Percentiles rank a stretch among this genome's conserved stretches.
phyloP scores from a whole-genome alignment of 2,329 filamentous ascomycete genomes.

The Nothophoma quercina region DNA sequence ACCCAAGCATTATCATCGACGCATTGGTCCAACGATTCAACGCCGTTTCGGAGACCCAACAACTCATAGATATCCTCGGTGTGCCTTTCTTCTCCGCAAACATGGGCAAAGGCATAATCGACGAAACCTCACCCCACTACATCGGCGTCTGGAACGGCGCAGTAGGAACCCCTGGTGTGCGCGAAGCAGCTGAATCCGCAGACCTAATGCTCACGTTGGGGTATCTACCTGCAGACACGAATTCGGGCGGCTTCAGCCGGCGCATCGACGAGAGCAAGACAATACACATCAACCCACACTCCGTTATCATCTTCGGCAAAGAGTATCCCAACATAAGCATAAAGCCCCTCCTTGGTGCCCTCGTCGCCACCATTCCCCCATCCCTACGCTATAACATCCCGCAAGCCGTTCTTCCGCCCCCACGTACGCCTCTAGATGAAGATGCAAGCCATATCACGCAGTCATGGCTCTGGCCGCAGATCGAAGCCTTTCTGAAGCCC shows the following conservation, averaged over 20 bases:
- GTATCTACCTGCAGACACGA: constrained; percentile 53
- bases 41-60: constrained; percentile 42
- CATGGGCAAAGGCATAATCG: constrained; percentile 55
- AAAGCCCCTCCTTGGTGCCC: constrained; percentile 45
- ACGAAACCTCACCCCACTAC: constrained; percentile 51
- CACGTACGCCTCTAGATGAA: constrained; percentile 38
- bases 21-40: constrained; percentile 50
- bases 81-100: constrained; percentile 51
- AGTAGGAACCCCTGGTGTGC: constrained; percentile 48
- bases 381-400: constrained; percentile 32
- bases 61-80: constrained; percentile 44
- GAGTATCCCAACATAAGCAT: constrained; percentile 45
- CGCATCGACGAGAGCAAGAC: constrained; percentile 38
- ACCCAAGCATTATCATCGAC: constrained; percentile 52
- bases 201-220: constrained; percentile 52
- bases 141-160: constrained; percentile 54
- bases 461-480: constrained; percentile 54
- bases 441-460: constrained; percentile 52
- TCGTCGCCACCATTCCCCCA: constrained; percentile 35
- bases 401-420: constrained; percentile 37
- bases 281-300: constrained; percentile 49
- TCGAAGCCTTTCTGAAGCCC: constrained; percentile 47
- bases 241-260: constrained; percentile 52
- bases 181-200: constrained; percentile 44
- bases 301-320: constrained; percentile 48